Evolutionary conservation across 2,329 filamentous ascomycete genomes (phyloP), one percentile per base, ranked within the genome.

Genomic region (Fusarium sp.): DNA sequence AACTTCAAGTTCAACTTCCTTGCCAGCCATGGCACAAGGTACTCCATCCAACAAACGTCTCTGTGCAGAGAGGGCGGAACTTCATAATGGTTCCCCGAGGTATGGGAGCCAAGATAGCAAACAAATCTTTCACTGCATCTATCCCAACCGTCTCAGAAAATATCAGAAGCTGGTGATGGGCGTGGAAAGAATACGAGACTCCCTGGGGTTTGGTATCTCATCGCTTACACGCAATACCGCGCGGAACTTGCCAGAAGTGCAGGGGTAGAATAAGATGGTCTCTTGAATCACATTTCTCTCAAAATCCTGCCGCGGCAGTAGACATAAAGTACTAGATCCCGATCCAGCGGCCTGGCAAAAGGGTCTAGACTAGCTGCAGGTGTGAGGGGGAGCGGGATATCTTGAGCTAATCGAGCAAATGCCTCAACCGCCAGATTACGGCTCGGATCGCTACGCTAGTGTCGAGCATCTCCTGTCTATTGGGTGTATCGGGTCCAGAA

Each of bases 381-480:
- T 19, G 19, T 19, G 19, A 19, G 19, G 19, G 19, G 19, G 19
- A 19, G 19, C 19, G 19, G 19, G 19, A 19, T 19, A 19, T 19
- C 19, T 19, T 19, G 19, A 19, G 11, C 32, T 39, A 39, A 25
- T 22, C 36, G 19, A 24, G 36, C 19, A 39, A 22, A 31, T 31
- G 6, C 31, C 31, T 34, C 31, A n/a, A 6, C 19, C 19, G 3
- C 19, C 47, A 58, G 34, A 36, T 41, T 53, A 62, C 61, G 62
- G 65, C 55, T 64, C 65, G 58, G 61, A 40, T 61, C 65, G 62
- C 47, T 58, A 43, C 48, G 31, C 62, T 64, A 67, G 58, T 36
- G 48, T 35, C 22, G 19, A 19, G 19, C 3, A 19, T 19, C 19
- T 19, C 19, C 19, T 19, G 19, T 19, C 19, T 19, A 19, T 19